Evolutionary conservation across 306 rosid species (phyloP).

Genomic region (Trifolium pratense): DNA sequence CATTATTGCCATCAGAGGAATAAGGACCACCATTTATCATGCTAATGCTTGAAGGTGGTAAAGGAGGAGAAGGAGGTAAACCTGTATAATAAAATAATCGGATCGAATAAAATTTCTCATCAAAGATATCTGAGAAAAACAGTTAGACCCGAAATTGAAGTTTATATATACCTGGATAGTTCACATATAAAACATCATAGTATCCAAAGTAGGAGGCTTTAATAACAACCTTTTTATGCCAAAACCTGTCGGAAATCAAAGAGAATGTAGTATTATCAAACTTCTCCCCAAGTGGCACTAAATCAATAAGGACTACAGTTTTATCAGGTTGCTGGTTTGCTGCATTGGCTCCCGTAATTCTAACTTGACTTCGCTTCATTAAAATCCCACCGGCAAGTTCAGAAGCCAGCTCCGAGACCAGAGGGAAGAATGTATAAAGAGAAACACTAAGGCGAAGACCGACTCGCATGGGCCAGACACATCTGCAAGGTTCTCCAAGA

Average conservation of each 20-base stretch:
- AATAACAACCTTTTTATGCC: slow-evolving; percentile 72
- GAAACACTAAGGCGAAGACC: slow-evolving; percentile 74
- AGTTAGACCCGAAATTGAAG: slow-evolving; percentile 2
- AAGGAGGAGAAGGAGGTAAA: slow-evolving; percentile 84
- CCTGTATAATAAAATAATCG: slow-evolving; percentile 49
- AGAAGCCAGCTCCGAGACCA: slow-evolving; percentile 78
- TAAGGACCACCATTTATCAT: slow-evolving; percentile 63
- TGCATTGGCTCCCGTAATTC: slow-evolving; percentile 84
- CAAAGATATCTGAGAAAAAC: slow-evolving; percentile 20
- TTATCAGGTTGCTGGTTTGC: slow-evolving; percentile 77
- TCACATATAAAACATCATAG: slow-evolving; percentile 82
- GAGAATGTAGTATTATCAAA: slow-evolving; percentile 78
- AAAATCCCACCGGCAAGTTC: slow-evolving; percentile 70
- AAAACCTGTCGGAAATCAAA: slow-evolving; percentile 69
- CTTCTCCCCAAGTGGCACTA: slow-evolving; percentile 74
- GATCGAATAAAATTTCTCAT: slow-evolving; percentile 36
- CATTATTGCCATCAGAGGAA: slow-evolving; percentile 49
- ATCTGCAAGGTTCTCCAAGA: slow-evolving; percentile 78
- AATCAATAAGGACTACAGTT: slow-evolving; percentile 72
- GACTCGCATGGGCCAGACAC: slow-evolving; percentile 82
- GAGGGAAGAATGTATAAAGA: slow-evolving; percentile 84
- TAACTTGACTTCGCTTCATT: slow-evolving; percentile 83
- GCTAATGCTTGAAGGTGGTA: slow-evolving; percentile 56
- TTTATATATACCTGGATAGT: slow-evolving; percentile 69
- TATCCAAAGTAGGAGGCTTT: slow-evolving; percentile 69